These are phyloP conservation scores for Plasmodium gallinaceum DNA, from an alignment of 169 alveolate genomes.

Conservation along the genomic window DNA sequence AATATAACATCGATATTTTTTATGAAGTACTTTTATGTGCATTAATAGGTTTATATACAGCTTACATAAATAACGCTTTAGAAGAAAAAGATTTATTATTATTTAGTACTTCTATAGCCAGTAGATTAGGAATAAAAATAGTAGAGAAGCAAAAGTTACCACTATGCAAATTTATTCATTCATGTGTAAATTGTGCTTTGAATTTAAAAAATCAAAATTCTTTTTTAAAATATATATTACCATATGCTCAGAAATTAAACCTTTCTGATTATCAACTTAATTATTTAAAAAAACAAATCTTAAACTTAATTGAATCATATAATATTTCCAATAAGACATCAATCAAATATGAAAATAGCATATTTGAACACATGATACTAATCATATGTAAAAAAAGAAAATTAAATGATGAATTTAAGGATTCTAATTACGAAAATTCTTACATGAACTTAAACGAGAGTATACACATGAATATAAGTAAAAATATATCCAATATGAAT, in stretches of 20 bases:
- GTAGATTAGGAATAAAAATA: constrained; percentile 74
- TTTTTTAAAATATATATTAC: constrained; percentile 71
- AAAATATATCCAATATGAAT: constrained; percentile 34
- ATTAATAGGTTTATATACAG: constrained; percentile 74
- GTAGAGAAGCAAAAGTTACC: constrained; percentile 75
- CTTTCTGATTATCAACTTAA: constrained; percentile 61
- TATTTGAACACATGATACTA: constrained; percentile 70
- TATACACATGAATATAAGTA: constrained; percentile 68
- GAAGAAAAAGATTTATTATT: constrained; percentile 74
- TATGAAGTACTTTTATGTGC: constrained; percentile 73
- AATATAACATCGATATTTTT: constrained; percentile 56
- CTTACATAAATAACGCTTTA: constrained; percentile 60
- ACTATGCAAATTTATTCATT: constrained; percentile 72
- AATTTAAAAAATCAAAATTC: constrained; percentile 69
- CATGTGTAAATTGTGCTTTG: constrained; percentile 76
- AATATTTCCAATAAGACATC: constrained; percentile 36
- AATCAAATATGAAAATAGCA: constrained; percentile 51
- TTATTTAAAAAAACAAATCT: constrained; percentile 60
- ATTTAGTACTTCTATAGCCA: constrained; percentile 73
- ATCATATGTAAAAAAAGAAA: constrained; percentile 54
- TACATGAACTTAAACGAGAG: constrained; percentile 67
- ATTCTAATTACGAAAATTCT: constrained; percentile 54
- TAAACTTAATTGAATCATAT: constrained; percentile 39
- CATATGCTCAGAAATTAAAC: constrained; percentile 74
- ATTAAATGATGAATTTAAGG: constrained; percentile 69